Base-by-base conservation (phyloP, 2,329 filamentous ascomycete species). In the Aureobasidium lini region DNA sequence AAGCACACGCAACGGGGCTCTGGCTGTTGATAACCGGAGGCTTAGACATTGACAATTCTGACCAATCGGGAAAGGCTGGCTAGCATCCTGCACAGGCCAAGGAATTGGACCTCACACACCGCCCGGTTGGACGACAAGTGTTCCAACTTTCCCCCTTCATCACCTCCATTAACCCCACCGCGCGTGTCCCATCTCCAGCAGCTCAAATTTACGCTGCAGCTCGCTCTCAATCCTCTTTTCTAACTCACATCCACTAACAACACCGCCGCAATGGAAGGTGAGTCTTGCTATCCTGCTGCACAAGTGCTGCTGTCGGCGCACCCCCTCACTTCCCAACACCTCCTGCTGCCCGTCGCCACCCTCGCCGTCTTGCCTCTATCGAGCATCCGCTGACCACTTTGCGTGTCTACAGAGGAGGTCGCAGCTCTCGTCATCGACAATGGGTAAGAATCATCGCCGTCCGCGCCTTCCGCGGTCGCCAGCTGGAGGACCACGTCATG, bases 351-450 rank as follows among this genome's bases (percentile, higher is more conserved):
- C 39, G 57, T 57, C 54, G 58, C 31, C 40, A 47, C 49, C 47
- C 13, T 44, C 29, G 34, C 16, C 56, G 37, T 50, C 47, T 28
- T 36, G 23, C 16, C 56, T 32, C 39, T 31, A 43, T n/a, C 28
- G 31, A 42, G 18, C 43, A 36, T 34, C 42, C 61, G 60, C 50
- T 62, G 59, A 68, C 44, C 64, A 28, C 28, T 57, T 64, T 53
- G 64, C 61, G 63, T 64, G 61, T 58, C 64, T 81, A 79, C 77
- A 97, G 94, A 99, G 86, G 94, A 99, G 90, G 94, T 99, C 81
- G 94, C 94, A 80, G 94, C 94, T 81, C 92, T 99, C 90, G 94
- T 99, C 81, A 97, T 99, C 83, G 94, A 99, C 92, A 99, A 99
- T 97, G 94, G 94, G 94, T 99, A 93, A 90, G 92, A 83, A 61